Percentiles rank a stretch among this genome's conserved stretches.
These are phyloP conservation scores for Talaromyces sp. DNA, from an alignment of 2,329 filamentous ascomycete species.

Conservation along the genomic window DNA sequence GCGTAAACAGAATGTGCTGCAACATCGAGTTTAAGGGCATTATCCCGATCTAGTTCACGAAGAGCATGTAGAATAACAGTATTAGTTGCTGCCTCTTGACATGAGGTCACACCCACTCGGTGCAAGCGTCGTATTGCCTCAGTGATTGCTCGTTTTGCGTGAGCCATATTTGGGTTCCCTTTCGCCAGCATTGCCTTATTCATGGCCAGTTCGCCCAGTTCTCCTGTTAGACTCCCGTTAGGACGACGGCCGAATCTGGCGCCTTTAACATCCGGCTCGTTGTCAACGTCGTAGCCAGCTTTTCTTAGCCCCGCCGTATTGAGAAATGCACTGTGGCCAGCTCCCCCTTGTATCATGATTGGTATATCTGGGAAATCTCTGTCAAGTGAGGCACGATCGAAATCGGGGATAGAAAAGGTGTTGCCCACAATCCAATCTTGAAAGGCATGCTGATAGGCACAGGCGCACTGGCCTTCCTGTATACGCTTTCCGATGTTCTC, in stretches of 20 bases:
- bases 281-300: slow-evolving; percentile 23
- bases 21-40: slow-evolving; percentile 23
- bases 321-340: slow-evolving; percentile 25
- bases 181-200: slow-evolving; percentile 20
- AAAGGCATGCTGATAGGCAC: slow-evolving; percentile 21
- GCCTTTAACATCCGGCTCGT: slow-evolving; percentile 19
- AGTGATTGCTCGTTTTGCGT: slow-evolving; percentile 23
- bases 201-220: slow-evolving; percentile 25
- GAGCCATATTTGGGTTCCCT: slow-evolving; percentile 20
- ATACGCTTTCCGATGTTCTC: slow-evolving; percentile 22
- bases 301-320: slow-evolving; percentile 25
- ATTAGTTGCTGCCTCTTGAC: slow-evolving; percentile 30
- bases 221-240: slow-evolving; percentile 27
- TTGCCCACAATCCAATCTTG: slow-evolving; percentile 24
- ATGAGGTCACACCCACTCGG: slow-evolving; percentile 27
- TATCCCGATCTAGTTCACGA: slow-evolving; percentile 23
- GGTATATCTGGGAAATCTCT: slow-evolving; percentile 27
- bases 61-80: slow-evolving; percentile 24
- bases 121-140: slow-evolving; percentile 23
- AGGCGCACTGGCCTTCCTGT: slow-evolving; percentile 24
- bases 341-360: slow-evolving; percentile 26
- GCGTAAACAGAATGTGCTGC: slow-evolving; percentile 23
- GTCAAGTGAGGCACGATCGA: slow-evolving; percentile 20
- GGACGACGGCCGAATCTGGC: slow-evolving; percentile 22
- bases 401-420: slow-evolving; percentile 20